Conservation (phyloP, 768 basidiomycete species). For the Tulasnella sp. region DNA sequence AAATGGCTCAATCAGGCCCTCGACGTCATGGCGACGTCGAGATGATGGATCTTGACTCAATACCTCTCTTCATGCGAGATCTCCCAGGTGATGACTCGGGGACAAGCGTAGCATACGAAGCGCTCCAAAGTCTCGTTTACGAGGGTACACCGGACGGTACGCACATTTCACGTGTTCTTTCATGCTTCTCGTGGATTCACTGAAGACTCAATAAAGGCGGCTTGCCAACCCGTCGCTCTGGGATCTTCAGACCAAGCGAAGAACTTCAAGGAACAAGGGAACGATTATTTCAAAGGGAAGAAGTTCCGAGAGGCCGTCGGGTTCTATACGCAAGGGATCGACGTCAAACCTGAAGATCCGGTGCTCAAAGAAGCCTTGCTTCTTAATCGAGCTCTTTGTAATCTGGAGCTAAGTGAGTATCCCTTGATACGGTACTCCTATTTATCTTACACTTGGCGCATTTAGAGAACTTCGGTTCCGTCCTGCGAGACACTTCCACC, state of each 20-base stretch:
- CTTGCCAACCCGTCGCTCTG: too few relatives aligned
- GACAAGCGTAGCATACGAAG: slow-evolving; percentile 60
- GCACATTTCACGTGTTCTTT: slow-evolving; percentile 27
- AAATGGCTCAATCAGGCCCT: not conserved
- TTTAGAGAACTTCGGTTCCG: slow-evolving; percentile 78
- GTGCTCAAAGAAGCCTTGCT: slow-evolving; percentile 53
- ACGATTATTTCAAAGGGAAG: slow-evolving; percentile 84
- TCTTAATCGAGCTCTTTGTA: slow-evolving; percentile 87
- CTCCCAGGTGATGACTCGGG: slow-evolving; percentile 54
- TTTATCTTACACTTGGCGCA: too few relatives aligned
- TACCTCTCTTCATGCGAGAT: slow-evolving; percentile 89
- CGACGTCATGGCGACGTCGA: slow-evolving; percentile 18
- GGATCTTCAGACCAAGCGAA: slow-evolving; percentile 84
- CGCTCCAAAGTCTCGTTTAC: slow-evolving; percentile 72
- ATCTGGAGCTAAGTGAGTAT: slow-evolving; percentile 68
- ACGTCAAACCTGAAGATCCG: slow-evolving; percentile 62
- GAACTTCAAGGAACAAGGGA: slow-evolving; percentile 92
- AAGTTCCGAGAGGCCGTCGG: slow-evolving; percentile 75
- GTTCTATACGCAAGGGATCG: slow-evolving; percentile 85
- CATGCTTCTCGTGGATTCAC: too few relatives aligned
- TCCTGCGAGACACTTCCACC: slow-evolving; percentile 72
- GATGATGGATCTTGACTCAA: slow-evolving; percentile 42
- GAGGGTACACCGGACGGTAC: slow-evolving; percentile 91
- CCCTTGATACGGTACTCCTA: too few relatives aligned
- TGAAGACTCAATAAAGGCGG: too few relatives aligned